A percentile compares a stretch with the other conserved stretches of the same genome.
Conservation (phyloP, 805 yeast genomes). For the Wickerhamomyces hampshirensis region DNA sequence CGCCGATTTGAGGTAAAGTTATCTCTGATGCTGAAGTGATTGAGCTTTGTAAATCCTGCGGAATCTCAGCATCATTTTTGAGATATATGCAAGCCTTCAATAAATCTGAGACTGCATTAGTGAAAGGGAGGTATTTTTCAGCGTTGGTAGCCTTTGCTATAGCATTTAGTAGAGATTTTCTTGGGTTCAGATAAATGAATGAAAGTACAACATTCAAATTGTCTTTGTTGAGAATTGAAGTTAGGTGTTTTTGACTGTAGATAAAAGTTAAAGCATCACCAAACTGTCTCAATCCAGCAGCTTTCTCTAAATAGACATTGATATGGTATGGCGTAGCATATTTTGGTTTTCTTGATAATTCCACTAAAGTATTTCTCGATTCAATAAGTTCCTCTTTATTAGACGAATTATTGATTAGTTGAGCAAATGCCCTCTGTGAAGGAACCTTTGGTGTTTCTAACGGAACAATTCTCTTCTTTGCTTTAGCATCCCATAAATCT, state of each 20-base stretch:
- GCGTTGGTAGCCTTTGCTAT: conserved; percentile 14
- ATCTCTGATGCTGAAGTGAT: conserved; percentile 5
- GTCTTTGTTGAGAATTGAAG: conserved; percentile 6
- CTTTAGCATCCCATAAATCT: conserved; percentile 34
- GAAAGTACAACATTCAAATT: conserved; percentile 19
- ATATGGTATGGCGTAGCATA: conserved; percentile 18
- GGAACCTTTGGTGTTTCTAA: conserved; percentile 28
- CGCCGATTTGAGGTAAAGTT: conserved; percentile 9
- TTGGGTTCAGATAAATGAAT: conserved; percentile 20
- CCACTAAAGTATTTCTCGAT: conserved; percentile 11
- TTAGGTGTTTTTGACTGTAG: conserved; percentile 14
- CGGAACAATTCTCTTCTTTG: conserved; percentile 30
- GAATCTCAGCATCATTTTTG: conserved; percentile 9
- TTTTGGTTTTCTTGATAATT: conserved; percentile 18
- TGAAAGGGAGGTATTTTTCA: conserved; percentile 4
- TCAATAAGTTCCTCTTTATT: conserved; percentile 16
- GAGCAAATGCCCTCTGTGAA: conserved; percentile 21
- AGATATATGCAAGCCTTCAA: conserved; percentile 15
- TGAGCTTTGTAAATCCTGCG: conserved; percentile 7
- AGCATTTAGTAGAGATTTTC: conserved; percentile 11
- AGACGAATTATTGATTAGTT: conserved; percentile 21
- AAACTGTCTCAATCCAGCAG: conserved; percentile 18
- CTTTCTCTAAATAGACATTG: conserved; percentile 17
- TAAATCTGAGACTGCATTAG: conserved; percentile 13
- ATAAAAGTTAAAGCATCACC: conserved; percentile 20